phyloP scores from a whole-genome alignment of 352 stramenopile species.

The Pythium rishiriense region DNA sequence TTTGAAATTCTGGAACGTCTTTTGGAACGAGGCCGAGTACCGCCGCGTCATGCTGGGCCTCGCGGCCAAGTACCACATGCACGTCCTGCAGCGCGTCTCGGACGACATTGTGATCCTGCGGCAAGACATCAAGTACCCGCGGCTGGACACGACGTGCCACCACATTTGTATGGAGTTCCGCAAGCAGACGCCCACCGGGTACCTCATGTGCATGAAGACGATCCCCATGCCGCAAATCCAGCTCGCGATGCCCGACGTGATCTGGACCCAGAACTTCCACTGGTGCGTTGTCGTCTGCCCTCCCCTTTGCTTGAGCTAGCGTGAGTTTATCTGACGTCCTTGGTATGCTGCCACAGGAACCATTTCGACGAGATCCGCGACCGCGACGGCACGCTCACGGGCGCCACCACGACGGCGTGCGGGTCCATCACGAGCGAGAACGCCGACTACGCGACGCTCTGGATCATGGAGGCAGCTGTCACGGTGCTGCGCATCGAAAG shows the following conservation, averaged over 20 bases:
- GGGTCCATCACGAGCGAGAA: constrained; percentile 25
- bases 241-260: constrained; percentile 22
- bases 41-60: constrained; percentile 22
- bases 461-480: constrained; percentile 26
- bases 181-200: constrained; percentile 4
- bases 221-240: constrained; percentile 23
- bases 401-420: constrained; percentile 7
- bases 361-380: constrained; percentile 22
- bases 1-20: constrained; percentile 26
- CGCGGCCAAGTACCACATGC: constrained; percentile 25
- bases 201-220: constrained; percentile 24
- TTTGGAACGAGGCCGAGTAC: constrained; percentile 23
- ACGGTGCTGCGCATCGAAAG: constrained; percentile 26
- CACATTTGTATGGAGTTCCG: constrained; percentile 27
- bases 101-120: constrained; percentile 28
- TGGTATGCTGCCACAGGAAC: constrained; percentile 4
- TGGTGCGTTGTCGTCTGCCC: constrained; percentile 15
- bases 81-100: constrained; percentile 26
- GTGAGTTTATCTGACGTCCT: background rate
- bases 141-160: constrained; percentile 20
- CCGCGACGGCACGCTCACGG: constrained; percentile 10
- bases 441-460: constrained; percentile 20
- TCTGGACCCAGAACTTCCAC: constrained; percentile 29
- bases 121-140: constrained; percentile 30
- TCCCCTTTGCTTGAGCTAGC: no score